Conservation (phyloP, 441 rosid genomes). For the Syzygium malaccense region DNA sequence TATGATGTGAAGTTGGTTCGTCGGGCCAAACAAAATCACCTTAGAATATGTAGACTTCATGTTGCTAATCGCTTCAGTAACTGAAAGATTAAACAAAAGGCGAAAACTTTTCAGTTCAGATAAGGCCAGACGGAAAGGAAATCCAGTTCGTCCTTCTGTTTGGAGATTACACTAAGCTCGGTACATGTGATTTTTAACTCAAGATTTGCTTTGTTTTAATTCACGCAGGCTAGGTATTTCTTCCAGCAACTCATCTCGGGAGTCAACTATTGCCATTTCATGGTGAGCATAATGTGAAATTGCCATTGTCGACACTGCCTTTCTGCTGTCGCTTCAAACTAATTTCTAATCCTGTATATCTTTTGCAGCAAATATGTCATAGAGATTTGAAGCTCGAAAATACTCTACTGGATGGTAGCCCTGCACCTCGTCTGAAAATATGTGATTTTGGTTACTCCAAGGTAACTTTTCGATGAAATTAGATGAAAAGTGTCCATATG, state of each 20-base stretch:
- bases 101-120: not conserved
- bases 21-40: not conserved
- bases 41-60: not conserved
- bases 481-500: not conserved
- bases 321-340: not conserved
- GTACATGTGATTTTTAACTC: not conserved
- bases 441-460: not conserved
- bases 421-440: not conserved
- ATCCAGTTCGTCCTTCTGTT: not conserved
- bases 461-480: not conserved
- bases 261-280: not conserved
- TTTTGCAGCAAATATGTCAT: not conserved
- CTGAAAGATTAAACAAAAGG: not conserved
- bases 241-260: constrained; percentile 3
- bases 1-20: not conserved
- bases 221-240: not conserved
- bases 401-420: not conserved
- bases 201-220: not conserved
- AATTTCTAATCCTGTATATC: not conserved
- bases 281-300: not conserved
- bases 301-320: not conserved
- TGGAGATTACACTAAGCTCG: not conserved
- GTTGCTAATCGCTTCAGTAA: not conserved
- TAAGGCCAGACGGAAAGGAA: not conserved
- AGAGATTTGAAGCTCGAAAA: not conserved